These are phyloP conservation scores for Trichoderma reesei DNA, from an alignment of 495 filamentous ascomycete genomes.

Conservation along the genomic window DNA sequence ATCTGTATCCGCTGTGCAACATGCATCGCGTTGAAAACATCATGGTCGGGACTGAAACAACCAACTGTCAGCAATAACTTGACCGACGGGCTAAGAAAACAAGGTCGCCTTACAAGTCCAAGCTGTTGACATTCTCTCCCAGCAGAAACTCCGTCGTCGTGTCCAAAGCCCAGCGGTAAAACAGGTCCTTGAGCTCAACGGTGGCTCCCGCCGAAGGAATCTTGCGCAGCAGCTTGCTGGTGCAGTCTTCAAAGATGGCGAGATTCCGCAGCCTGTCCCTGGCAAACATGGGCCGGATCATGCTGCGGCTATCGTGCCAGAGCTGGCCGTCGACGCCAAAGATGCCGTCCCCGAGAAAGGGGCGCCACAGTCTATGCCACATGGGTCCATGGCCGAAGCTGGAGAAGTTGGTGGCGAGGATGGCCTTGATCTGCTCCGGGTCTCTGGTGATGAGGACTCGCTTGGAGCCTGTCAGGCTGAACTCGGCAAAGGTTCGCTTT, in stretches of 20 bases:
- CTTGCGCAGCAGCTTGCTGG: constrained; percentile 30
- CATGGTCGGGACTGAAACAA: constrained; percentile 25
- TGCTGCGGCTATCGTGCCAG: constrained; percentile 42
- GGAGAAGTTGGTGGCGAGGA: constrained; percentile 45
- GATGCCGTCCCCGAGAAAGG: constrained; percentile 48
- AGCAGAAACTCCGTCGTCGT: constrained; percentile 51
- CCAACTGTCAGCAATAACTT: background rate
- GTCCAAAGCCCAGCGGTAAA: constrained; percentile 47
- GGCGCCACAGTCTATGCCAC: constrained; percentile 42
- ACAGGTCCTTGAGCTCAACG: constrained; percentile 43
- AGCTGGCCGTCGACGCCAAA: constrained; percentile 46
- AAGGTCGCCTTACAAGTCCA: constrained; percentile 29
- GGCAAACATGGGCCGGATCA: constrained; percentile 50
- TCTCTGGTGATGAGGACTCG: constrained; percentile 42
- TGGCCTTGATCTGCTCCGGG: constrained; percentile 49
- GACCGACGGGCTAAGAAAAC: background rate
- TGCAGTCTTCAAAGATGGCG: constrained; percentile 43
- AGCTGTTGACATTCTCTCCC: constrained; percentile 41
- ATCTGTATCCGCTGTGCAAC: constrained; percentile 43
- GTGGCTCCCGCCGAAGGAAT: constrained; percentile 30
- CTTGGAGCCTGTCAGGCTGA: constrained; percentile 21
- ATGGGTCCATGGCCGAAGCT: constrained; percentile 46
- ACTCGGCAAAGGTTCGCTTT: constrained; percentile 30
- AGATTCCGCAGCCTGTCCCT: constrained; percentile 38
- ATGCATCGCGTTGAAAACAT: constrained; percentile 43